Evolutionary conservation across 2,329 filamentous ascomycete genomes (phyloP).

Genomic region (Aspergillus phoenicis): DNA sequence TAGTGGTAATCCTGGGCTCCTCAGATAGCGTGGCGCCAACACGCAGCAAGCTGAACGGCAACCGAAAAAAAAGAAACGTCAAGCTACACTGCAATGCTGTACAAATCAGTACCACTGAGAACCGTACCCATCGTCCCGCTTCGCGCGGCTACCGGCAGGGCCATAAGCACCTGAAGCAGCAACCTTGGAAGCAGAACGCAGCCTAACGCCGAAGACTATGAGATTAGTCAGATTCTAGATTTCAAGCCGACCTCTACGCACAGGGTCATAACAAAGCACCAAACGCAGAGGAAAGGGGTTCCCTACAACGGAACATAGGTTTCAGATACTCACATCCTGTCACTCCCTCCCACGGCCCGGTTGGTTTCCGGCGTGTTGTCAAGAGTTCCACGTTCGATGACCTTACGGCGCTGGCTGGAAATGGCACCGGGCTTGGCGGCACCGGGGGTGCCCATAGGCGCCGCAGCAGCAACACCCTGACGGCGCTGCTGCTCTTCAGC

Average conservation of each 20-base stretch:
- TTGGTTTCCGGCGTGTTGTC: constrained; percentile 74
- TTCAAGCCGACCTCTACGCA: constrained; percentile 66
- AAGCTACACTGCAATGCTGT: constrained; percentile 35
- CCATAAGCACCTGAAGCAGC: constrained; percentile 54
- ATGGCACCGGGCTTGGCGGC: constrained; percentile 72
- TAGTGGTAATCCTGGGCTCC: constrained; percentile 34
- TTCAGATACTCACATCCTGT: constrained; percentile 93
- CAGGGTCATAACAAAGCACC: constrained; percentile 70
- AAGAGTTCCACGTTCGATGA: constrained; percentile 69
- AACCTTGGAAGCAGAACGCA: constrained; percentile 79
- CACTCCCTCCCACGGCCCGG: constrained; percentile 76
- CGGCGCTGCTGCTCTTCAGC: constrained; percentile 75
- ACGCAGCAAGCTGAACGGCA: constrained; percentile 29
- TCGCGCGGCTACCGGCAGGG: constrained; percentile 54
- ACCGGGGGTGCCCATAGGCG: constrained; percentile 55
- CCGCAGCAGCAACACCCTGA: constrained; percentile 67
- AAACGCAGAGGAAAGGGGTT: constrained; percentile 75
- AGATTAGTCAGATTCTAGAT: constrained; percentile 78
- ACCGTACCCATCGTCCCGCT: constrained; percentile 57
- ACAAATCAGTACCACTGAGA: constrained; percentile 49
- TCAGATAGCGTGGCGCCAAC: constrained; percentile 31
- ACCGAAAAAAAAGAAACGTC: constrained; percentile 24
- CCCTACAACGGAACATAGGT: constrained; percentile 79
- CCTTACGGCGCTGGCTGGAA: constrained; percentile 78
- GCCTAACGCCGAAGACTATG: constrained; percentile 83